Conservation (phyloP, 768 basidiomycete species). For the Pleurotus tuber-regium region DNA sequence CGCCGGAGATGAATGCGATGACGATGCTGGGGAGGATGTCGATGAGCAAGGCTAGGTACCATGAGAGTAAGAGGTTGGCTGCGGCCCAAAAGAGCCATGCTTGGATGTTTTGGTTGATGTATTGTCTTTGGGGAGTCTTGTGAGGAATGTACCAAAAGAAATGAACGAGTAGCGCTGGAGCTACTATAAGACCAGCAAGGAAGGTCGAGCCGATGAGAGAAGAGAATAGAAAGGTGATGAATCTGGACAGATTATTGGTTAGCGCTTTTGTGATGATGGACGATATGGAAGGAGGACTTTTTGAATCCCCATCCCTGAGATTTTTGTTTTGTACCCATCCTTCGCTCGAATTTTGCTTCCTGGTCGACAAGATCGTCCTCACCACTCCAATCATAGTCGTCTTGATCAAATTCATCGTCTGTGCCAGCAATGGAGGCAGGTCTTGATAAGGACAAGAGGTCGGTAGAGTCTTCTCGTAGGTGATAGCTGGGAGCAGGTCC, state of each 20-base stretch:
- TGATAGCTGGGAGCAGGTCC: constrained; percentile 24
- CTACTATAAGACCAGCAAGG: constrained; percentile 57
- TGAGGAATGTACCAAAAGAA: constrained; percentile 70
- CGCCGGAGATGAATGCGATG: constrained; percentile 49
- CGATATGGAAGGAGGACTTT: constrained; percentile 35
- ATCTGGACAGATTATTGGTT: constrained; percentile 30
- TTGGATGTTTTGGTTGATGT: constrained; percentile 62
- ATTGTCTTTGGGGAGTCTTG: constrained; percentile 52
- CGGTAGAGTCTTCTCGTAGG: constrained; percentile 28
- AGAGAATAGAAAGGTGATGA: constrained; percentile 63
- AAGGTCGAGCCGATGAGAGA: constrained; percentile 72
- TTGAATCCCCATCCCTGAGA: constrained; percentile 48
- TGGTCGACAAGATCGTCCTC: constrained; percentile 76
- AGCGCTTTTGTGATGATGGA: constrained; percentile 1
- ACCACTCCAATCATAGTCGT: constrained; percentile 74
- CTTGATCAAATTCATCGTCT: constrained; percentile 55
- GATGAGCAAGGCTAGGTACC: constrained; percentile 72
- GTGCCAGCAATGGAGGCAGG: constrained; percentile 47
- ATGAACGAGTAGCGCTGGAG: constrained; percentile 61
- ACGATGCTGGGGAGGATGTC: constrained; percentile 62
- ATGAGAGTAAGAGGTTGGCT: constrained; percentile 73
- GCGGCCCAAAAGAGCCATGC: constrained; percentile 86
- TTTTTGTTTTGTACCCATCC: constrained; percentile 50
- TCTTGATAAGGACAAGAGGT: constrained; percentile 24
- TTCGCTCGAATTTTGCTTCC: constrained; percentile 61